A percentile compares a stretch with the other conserved stretches of the same genome.
phyloP scores from a whole-genome alignment of 208 protist genomes.

The Acanthamoeba sp. region DNA sequence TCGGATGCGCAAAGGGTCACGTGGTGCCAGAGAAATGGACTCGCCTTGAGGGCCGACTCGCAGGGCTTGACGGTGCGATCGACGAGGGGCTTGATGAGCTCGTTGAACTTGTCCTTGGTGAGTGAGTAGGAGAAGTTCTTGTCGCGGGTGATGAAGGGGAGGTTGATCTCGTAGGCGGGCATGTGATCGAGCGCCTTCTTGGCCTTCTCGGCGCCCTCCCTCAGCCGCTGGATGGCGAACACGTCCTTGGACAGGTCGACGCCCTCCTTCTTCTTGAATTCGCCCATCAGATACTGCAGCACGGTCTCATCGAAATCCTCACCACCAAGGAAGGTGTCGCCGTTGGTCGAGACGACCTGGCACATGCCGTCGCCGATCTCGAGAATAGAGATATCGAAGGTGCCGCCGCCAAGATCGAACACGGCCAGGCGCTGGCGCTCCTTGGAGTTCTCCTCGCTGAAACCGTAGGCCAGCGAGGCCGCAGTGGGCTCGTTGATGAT shows the following conservation, averaged over 20 bases:
- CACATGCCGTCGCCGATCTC: constrained; percentile 97
- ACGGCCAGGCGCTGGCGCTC: constrained; percentile 92
- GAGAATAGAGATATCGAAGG: constrained; percentile 99
- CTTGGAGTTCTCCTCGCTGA: constrained; percentile 86
- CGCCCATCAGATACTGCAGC: constrained; percentile 92
- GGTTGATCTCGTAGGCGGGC: constrained; percentile 94
- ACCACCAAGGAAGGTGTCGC: constrained; percentile 98
- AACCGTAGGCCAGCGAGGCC: constrained; percentile 90
- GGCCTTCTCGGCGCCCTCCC: constrained; percentile 92
- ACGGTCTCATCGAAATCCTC: constrained; percentile 98
- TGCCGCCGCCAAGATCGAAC: constrained; percentile 96
- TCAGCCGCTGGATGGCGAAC: constrained; percentile 96
- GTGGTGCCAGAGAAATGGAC: constrained; percentile 40
- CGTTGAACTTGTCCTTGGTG: constrained; percentile 95
- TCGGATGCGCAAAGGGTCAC: too few species aligned
- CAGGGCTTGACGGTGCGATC: constrained; percentile 92
- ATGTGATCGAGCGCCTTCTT: constrained; percentile 51
- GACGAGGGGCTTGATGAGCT: constrained; percentile 92
- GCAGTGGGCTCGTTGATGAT: constrained; percentile 93
- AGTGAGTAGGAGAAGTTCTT: constrained; percentile 94
- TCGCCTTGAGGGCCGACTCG: constrained; percentile 90
- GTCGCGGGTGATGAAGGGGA: constrained; percentile 97
- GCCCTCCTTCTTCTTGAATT: constrained; percentile 95
- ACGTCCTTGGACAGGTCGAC: constrained; percentile 96
- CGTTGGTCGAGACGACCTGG: constrained; percentile 97